Evolutionary conservation across 2,329 filamentous ascomycete species (phyloP).

Genomic region (Capronia coronata): DNA sequence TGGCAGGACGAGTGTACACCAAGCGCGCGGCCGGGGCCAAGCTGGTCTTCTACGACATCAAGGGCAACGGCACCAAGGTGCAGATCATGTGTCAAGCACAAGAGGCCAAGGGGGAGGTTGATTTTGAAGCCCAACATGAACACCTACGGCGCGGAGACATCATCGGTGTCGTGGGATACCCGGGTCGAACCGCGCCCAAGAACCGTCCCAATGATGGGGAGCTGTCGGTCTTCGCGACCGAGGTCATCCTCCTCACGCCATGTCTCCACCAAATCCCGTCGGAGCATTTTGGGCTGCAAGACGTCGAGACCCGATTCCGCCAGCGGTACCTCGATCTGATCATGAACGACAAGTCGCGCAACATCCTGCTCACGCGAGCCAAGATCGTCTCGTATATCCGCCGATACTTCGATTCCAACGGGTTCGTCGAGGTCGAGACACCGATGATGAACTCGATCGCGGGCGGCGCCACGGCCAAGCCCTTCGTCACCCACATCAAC

Average conservation of each 20-base stretch:
- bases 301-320: slow-evolving; percentile 86
- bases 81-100: slow-evolving; percentile 92
- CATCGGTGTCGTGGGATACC: slow-evolving; percentile 78
- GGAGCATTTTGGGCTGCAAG: slow-evolving; percentile 91
- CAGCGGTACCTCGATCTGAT: slow-evolving; percentile 93
- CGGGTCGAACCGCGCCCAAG: slow-evolving; percentile 81
- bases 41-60: slow-evolving; percentile 85
- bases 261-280: slow-evolving; percentile 86
- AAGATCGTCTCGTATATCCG: slow-evolving; percentile 87
- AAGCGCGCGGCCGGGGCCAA: slow-evolving; percentile 76
- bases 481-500: slow-evolving; percentile 94
- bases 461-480: slow-evolving; percentile 89
- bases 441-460: slow-evolving; percentile 97
- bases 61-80: slow-evolving; percentile 66
- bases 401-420: slow-evolving; percentile 75
- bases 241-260: slow-evolving; percentile 79
- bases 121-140: slow-evolving; percentile 85
- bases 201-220: slow-evolving; percentile 75
- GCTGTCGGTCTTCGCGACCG: slow-evolving; percentile 83
- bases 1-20: slow-evolving; percentile 84
- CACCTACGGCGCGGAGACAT: slow-evolving; percentile 85
- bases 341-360: slow-evolving; percentile 82
- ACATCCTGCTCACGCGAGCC: slow-evolving; percentile 76
- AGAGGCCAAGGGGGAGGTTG: slow-evolving; percentile 59
- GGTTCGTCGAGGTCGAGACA: slow-evolving; percentile 92